A percentile compares a stretch with the other conserved stretches of the same genome.
Conservation (phyloP, 495 filamentous ascomycete species). For the Hypoxylon perforatum region DNA sequence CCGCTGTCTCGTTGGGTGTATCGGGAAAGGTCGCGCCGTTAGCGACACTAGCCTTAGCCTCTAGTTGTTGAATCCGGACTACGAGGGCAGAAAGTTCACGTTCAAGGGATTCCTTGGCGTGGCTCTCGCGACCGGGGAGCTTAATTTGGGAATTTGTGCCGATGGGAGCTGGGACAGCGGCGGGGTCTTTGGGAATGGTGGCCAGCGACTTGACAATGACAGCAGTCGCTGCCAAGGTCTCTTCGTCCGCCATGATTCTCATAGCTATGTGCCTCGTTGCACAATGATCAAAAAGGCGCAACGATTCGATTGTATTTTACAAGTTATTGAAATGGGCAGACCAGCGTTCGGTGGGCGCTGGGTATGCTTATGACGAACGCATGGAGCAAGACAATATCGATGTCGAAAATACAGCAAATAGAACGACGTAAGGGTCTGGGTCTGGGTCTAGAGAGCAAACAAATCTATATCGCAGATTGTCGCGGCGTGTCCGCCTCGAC, state of each 20-base stretch:
- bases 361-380: conserved; percentile 57
- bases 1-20: conserved; percentile 67
- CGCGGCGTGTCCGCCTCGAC: conserved; percentile 42
- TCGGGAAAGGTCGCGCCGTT: conserved; percentile 68
- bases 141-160: conserved; percentile 58
- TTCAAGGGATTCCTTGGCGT: conserved; percentile 76
- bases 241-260: conserved; percentile 66
- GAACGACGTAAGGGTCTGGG: conserved; percentile 20
- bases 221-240: conserved; percentile 70
- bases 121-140: conserved; percentile 71
- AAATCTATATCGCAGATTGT: conserved; percentile 33
- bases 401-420: conserved; percentile 26
- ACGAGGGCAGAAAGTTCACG: conserved; percentile 75
- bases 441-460: conserved; percentile 25
- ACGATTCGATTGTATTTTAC: conserved; percentile 12
- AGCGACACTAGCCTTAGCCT: conserved; percentile 69
- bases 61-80: conserved; percentile 73
- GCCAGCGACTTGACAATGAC: conserved; percentile 73
- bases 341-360: conserved; percentile 56
- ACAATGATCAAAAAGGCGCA: conserved; percentile 17
- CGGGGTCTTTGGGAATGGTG: conserved; percentile 50
- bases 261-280: conserved; percentile 16
- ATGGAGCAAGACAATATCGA: conserved; percentile 42
- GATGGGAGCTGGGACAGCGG: conserved; percentile 42
- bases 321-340: conserved; percentile 35